Percentiles rank a stretch among this genome's conserved stretches.
These are phyloP conservation scores for Russula compacta DNA, from an alignment of 768 basidiomycete species.

Conservation along the genomic window DNA sequence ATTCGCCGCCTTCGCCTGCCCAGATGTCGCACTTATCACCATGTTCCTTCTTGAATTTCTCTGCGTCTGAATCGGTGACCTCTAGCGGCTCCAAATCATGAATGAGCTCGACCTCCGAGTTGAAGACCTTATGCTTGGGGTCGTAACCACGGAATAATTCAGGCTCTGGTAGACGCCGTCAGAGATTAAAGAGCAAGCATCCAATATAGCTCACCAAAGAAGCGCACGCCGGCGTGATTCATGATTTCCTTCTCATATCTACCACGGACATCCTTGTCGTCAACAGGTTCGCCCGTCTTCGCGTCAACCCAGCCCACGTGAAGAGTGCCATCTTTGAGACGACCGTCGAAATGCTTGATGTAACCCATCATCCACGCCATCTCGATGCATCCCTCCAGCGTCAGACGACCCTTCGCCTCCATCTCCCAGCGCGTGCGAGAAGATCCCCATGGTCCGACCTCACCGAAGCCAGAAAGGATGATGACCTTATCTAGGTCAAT, in stretches of 20 bases:
- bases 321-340: constrained; percentile 82
- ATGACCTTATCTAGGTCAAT: constrained; percentile 94
- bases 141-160: constrained; percentile 98
- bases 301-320: constrained; percentile 98
- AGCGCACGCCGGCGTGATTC: constrained; percentile 81
- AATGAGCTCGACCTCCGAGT: constrained; percentile 92
- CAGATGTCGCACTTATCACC: constrained; percentile 95
- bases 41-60: constrained; percentile 94
- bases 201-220: constrained; percentile 57
- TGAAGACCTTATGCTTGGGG: constrained; percentile 94
- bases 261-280: constrained; percentile 93
- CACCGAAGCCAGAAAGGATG: constrained; percentile 93
- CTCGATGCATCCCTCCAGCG: constrained; percentile 96
- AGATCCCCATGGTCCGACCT: constrained; percentile 98
- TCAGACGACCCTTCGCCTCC: constrained; percentile 96
- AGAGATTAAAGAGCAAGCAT: not conserved
- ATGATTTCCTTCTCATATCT: constrained; percentile 94
- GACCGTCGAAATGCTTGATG: constrained; percentile 98
- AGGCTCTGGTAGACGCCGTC: constrained; percentile 54
- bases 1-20: constrained; percentile 86
- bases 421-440: constrained; percentile 99
- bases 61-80: constrained; percentile 81
- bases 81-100: constrained; percentile 97
- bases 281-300: constrained; percentile 87
- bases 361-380: constrained; percentile 99